Evolutionary conservation across 352 stramenopile species (phyloP), one percentile per base, ranked within the genome.

Genomic region (Globisporangium echinulatum): DNA sequence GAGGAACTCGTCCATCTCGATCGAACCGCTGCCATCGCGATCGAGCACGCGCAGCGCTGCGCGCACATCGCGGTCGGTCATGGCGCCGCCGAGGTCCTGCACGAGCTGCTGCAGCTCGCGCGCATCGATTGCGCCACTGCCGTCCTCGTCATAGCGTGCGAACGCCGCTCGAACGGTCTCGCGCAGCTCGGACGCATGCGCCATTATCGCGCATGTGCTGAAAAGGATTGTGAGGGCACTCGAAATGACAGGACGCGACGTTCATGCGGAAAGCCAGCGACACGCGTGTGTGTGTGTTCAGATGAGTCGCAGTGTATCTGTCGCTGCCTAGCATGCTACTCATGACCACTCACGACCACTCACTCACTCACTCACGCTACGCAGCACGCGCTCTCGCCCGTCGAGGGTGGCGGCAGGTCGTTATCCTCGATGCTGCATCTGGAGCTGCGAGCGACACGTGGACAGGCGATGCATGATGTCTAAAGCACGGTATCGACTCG

Each of bases 1-100:
- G 0, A 69, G 58, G 49, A 91, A 91, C 64, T 91, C 79, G 44
- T 71, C 56, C 43, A 70, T 59, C n/a, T 85, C 77, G 49, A 91
- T 78, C 7, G 66, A 61, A 5, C 79, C 77, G 49, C 85, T 74
- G 52, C 55, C 47, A 56, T 91, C 70, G 14, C 64, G 63, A 44
- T 91, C 82, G 38, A 91, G 66, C 19, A 80, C 50, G 10, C 47
- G 64, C 33, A 82, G 68, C 9, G 68, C 72, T 9, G 59, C 56
- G 13, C 60, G 57, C 7, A 87, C 56, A 33, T 89, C 72, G 13
- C 68, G 60, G 42, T 75, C 70, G 0, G 75, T 80, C 19, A 91
- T 17, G 11, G 79, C 69, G 2, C 79, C 82, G 0, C 79, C 82
- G 13, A 91, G 71, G 44, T 85, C 72, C 7, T 75, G 54, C n/a